Conservation (phyloP, 176 grass and related monocot genomes). For the Typha latifolia region DNA sequence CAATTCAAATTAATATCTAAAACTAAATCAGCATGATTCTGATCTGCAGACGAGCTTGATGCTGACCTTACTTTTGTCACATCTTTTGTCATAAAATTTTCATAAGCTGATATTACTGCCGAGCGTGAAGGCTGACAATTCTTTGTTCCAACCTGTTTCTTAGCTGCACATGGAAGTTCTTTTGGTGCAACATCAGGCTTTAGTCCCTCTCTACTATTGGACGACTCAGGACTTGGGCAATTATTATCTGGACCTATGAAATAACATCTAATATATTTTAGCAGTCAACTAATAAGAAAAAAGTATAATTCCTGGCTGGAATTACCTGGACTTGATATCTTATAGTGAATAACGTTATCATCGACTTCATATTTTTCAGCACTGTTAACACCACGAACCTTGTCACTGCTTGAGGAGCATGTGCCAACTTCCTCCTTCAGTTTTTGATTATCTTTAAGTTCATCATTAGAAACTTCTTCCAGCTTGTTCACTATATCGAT, state of each 20-base stretch:
- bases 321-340: slow-evolving; percentile 12
- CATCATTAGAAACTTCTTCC: slow-evolving; percentile 28
- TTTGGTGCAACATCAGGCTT: slow-evolving; percentile 29
- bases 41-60: neutral
- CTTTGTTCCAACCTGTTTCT: slow-evolving; percentile 29
- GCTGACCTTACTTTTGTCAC: slow-evolving; percentile 5
- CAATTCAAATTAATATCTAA: neutral
- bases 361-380: neutral
- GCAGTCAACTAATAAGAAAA: neutral
- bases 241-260: slow-evolving; percentile 26
- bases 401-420: neutral
- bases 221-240: neutral
- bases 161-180: slow-evolving; percentile 17
- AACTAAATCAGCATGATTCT: neutral
- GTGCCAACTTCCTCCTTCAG: slow-evolving; percentile 13
- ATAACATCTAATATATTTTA: slow-evolving; percentile 3
- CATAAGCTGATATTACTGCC: slow-evolving; percentile 20
- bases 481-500: slow-evolving; percentile 38
- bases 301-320: neutral
- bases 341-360: neutral
- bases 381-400: neutral
- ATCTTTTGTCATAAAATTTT: slow-evolving; percentile 9
- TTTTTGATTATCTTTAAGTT: slow-evolving; percentile 22
- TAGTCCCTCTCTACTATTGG: slow-evolving; percentile 9
- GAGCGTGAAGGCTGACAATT: slow-evolving; percentile 20